phyloP scores from a whole-genome alignment of 148 eudicot species.

The Chenopodium formosanum region DNA sequence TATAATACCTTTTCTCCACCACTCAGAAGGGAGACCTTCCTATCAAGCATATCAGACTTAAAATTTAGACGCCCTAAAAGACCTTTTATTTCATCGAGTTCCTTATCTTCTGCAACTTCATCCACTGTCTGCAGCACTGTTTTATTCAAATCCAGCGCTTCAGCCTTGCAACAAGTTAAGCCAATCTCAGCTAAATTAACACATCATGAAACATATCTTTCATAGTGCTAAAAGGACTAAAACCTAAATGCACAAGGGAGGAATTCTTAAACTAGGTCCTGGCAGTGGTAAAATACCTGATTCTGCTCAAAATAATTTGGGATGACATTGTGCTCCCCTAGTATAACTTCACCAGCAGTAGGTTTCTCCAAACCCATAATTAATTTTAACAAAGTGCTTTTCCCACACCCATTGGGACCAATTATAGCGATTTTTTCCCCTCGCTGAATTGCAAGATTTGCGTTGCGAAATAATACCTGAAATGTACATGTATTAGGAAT shows the following conservation, averaged over 20 bases:
- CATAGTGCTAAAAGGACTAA: neutral
- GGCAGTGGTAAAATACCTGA: conserved; percentile 54
- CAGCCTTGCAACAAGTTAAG: conserved; percentile 58
- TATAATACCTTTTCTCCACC: conserved; percentile 88
- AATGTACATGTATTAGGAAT: conserved; percentile 18
- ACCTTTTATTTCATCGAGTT: conserved; percentile 87
- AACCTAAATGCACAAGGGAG: neutral
- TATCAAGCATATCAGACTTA: conserved; percentile 95
- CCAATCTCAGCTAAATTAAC: neutral
- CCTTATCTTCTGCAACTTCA: conserved; percentile 96
- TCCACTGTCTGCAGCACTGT: conserved; percentile 86
- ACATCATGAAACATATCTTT: neutral
- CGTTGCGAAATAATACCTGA: conserved; percentile 74
- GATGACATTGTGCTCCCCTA: conserved; percentile 91
- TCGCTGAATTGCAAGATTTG: conserved; percentile 68
- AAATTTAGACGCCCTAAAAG: conserved; percentile 92
- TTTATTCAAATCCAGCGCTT: conserved; percentile 87
- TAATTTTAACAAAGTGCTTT: conserved; percentile 83
- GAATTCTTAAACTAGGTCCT: neutral
- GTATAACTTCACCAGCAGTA: conserved; percentile 60
- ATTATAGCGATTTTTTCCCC: conserved; percentile 96
- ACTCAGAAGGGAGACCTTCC: conserved; percentile 87
- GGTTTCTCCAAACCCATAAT: conserved; percentile 85
- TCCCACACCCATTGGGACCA: conserved; percentile 97
- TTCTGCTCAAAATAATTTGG: conserved; percentile 98